A percentile compares a stretch with the other conserved stretches of the same genome.
Evolutionary conservation across 2,329 filamentous ascomycete genomes (phyloP).

Genomic region (Xylariaceae sp.): DNA sequence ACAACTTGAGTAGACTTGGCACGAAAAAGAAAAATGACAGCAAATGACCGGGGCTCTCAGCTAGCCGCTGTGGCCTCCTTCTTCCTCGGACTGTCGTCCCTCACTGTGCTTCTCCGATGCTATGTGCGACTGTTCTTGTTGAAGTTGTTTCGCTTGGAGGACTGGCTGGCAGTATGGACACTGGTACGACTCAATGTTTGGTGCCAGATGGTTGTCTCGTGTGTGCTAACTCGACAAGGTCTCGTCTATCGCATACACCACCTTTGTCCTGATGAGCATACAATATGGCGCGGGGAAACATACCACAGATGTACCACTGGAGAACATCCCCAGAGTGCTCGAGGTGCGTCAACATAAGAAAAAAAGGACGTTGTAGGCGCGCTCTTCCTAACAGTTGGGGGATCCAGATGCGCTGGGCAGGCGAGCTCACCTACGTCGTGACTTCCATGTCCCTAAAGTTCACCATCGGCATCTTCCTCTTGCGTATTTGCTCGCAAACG

Average conservation of each 20-base stretch:
- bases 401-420: constrained; percentile 32
- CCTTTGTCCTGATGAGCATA: constrained; percentile 20
- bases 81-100: constrained; percentile 17
- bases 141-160: constrained; percentile 24
- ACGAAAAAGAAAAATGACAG: constrained; percentile 13
- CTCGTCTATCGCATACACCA: constrained; percentile 18
- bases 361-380: not conserved
- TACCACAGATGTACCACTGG: constrained; percentile 12
- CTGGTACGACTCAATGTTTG: constrained; percentile 15
- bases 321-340: constrained; percentile 20
- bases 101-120: constrained; percentile 25
- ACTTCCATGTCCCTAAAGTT: constrained; percentile 35
- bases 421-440: constrained; percentile 35
- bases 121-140: constrained; percentile 23
- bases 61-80: constrained; percentile 15
- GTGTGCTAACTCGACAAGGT: constrained; percentile 16
- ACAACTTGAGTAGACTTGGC: no score
- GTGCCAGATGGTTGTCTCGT: no score
- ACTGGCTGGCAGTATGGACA: constrained; percentile 23
- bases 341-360: constrained; percentile 14
- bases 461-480: constrained; percentile 35
- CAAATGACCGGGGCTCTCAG: constrained; percentile 23
- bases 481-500: constrained; percentile 32
- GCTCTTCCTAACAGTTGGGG: no score
- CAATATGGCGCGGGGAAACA: constrained; percentile 22